Percentiles rank a stretch among this genome's conserved stretches.
Conservation (phyloP, 331 rosid species). For the Pyracantha coccinea region DNA sequence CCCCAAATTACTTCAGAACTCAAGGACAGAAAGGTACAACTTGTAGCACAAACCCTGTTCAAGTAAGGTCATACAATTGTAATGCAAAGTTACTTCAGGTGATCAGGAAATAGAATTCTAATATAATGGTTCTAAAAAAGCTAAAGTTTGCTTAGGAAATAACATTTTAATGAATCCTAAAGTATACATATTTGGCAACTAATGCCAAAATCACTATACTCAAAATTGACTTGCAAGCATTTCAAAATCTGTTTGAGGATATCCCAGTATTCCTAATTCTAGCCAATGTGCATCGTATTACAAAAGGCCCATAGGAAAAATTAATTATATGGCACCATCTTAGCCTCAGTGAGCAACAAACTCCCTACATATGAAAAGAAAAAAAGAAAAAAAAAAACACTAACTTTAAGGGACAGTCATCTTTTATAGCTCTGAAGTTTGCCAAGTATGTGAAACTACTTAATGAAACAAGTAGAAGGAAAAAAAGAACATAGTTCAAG, state of each 20-base stretch:
- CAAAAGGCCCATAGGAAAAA: background rate
- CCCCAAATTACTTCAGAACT: background rate
- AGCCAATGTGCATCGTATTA: background rate
- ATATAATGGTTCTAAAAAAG: background rate
- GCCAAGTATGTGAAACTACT: background rate
- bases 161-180: background rate
- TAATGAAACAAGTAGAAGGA: background rate
- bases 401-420: background rate
- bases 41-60: background rate
- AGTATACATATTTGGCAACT: background rate
- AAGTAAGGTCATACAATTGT: background rate
- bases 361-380: background rate
- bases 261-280: background rate
- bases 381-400: background rate
- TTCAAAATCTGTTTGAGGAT: background rate
- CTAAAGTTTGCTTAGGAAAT: background rate
- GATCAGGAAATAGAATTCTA: background rate
- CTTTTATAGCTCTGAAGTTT: background rate
- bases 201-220: background rate
- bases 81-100: background rate
- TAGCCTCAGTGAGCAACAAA: background rate
- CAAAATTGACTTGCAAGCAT: background rate
- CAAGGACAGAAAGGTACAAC: background rate
- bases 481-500: background rate
- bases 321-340: background rate